Percentiles rank a stretch among this genome's conserved stretches.
Evolutionary conservation across 2,329 filamentous ascomycete species (phyloP).

Genomic region (Lachnum nothofagi): DNA sequence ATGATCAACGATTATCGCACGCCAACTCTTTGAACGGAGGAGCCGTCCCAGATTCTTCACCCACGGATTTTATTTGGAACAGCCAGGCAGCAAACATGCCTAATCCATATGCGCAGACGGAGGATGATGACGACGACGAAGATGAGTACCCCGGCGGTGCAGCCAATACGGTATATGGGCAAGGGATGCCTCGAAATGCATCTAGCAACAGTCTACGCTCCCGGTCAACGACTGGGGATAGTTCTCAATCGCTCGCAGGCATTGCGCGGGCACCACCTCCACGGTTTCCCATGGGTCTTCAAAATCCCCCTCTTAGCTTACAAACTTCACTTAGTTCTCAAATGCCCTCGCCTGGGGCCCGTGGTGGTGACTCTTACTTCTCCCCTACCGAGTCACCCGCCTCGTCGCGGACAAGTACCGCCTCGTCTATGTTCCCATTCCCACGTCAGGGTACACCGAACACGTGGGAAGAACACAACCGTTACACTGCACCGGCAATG

Average conservation of each 20-base stretch:
- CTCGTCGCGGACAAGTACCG: conserved; percentile 68
- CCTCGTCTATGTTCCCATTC: conserved; percentile 75
- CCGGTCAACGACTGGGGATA: conserved; percentile 71
- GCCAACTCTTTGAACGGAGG: conserved; percentile 43
- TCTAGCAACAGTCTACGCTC: conserved; percentile 72
- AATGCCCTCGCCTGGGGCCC: conserved; percentile 35
- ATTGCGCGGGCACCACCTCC: conserved; percentile 60
- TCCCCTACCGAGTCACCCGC: conserved; percentile 80
- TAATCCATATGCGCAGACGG: conserved; percentile 72
- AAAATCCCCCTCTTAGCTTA: conserved; percentile 60
- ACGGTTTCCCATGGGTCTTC: conserved; percentile 59
- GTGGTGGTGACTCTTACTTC: conserved; percentile 72
- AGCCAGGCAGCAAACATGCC: conserved; percentile 61
- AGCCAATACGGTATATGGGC: conserved; percentile 31
- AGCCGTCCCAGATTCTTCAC: conserved; percentile 37
- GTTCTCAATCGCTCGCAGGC: conserved; percentile 52
- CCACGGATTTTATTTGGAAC: conserved; percentile 75
- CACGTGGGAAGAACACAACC: conserved; percentile 66
- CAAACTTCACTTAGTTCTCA: conserved; percentile 48
- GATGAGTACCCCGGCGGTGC: conserved; percentile 43
- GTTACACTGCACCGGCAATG: conserved; percentile 85
- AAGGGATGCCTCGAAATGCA: conserved; percentile 60
- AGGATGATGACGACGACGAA: conserved; percentile 61
- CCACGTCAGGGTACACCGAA: conserved; percentile 68
- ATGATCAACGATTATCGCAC: conserved; percentile 66